Conservation (phyloP, 2,329 filamentous ascomycete genomes). For the Cladorrhinum sp. region DNA sequence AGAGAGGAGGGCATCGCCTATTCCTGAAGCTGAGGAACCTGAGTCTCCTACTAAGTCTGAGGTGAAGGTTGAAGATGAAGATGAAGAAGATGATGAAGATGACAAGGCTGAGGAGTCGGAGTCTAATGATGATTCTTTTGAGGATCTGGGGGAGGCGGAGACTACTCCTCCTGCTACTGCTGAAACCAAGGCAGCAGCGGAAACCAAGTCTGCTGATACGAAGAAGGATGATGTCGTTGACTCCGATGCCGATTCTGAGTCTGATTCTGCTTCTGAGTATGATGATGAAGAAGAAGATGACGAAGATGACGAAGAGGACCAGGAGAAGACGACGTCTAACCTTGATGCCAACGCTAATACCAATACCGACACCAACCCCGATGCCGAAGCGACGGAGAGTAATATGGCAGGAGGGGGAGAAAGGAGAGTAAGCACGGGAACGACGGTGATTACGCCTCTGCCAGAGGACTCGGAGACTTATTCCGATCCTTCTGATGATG, state of each 20-base stretch:
- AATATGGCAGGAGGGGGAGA: not conserved
- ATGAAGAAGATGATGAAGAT: slow-evolving; percentile 30
- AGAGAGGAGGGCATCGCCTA: not conserved
- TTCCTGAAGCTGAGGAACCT: not conserved
- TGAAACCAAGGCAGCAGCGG: slow-evolving; percentile 66
- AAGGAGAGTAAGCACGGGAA: not conserved
- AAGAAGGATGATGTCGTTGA: slow-evolving; percentile 34
- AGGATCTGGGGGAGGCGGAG: not conserved
- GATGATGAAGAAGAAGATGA: slow-evolving; percentile 8
- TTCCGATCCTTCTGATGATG: not conserved
- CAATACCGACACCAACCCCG: too few relatives aligned
- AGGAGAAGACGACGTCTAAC: not conserved
- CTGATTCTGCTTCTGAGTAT: not conserved
- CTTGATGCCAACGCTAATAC: not conserved
- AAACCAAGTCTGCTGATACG: slow-evolving; percentile 74
- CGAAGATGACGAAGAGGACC: not conserved
- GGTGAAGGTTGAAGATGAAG: slow-evolving; percentile 28
- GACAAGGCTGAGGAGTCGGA: slow-evolving; percentile 15
- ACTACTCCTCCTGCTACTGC: not conserved
- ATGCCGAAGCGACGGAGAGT: too few relatives aligned
- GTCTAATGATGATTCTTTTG: not conserved
- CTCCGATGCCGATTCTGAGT: not conserved
- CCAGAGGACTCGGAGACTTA: not conserved
- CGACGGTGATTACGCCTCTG: slow-evolving; percentile 2
- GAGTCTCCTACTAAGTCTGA: not conserved